A percentile compares a stretch with the other conserved stretches of the same genome.
Conservation (phyloP, 2,329 filamentous ascomycete genomes). For the Cercospora zeina region DNA sequence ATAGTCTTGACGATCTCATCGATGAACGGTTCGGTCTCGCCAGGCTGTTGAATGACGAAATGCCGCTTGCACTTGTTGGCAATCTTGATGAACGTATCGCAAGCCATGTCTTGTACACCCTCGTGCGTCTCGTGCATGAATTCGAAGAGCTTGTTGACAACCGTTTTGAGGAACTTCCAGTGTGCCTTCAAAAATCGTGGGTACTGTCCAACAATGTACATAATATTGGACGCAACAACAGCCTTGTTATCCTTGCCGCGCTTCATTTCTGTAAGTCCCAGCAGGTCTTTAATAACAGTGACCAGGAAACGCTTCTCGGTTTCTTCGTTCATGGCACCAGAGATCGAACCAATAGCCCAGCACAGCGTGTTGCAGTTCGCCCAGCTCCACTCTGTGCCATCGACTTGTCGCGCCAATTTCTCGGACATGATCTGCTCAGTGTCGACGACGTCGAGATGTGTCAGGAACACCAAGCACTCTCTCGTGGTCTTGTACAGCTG, state of each 20-base stretch:
- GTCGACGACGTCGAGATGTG: conserved; percentile 94
- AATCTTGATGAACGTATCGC: conserved; percentile 99
- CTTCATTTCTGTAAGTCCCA: conserved; percentile 98
- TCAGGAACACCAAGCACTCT: conserved; percentile 95
- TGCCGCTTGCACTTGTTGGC: conserved; percentile 96
- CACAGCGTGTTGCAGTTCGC: conserved; percentile 99
- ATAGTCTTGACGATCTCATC: conserved; percentile 97
- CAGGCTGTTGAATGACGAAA: conserved; percentile 93
- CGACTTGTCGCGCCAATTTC: conserved; percentile 91
- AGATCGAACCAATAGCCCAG: conserved; percentile 99
- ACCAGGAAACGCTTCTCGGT: conserved; percentile 98
- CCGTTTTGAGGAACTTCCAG: conserved; percentile 99
- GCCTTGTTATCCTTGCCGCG: conserved; percentile 99
- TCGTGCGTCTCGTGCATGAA: conserved; percentile 99
- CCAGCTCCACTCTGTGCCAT: conserved; percentile 97
- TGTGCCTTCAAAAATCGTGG: conserved; percentile 97
- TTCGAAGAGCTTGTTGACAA: conserved; percentile 98
- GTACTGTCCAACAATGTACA: conserved; percentile 99
- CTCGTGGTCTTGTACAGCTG: conserved; percentile 98
- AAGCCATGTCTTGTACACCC: conserved; percentile 99
- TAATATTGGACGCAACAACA: conserved; percentile 98
- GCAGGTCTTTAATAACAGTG: conserved; percentile 96
- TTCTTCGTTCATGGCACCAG: conserved; percentile 98
- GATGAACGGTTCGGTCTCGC: conserved; percentile 93
- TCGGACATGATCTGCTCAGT: conserved; percentile 99